Conservation (phyloP, 2,329 filamentous ascomycete species). For the Nigrospora osmanthi region DNA sequence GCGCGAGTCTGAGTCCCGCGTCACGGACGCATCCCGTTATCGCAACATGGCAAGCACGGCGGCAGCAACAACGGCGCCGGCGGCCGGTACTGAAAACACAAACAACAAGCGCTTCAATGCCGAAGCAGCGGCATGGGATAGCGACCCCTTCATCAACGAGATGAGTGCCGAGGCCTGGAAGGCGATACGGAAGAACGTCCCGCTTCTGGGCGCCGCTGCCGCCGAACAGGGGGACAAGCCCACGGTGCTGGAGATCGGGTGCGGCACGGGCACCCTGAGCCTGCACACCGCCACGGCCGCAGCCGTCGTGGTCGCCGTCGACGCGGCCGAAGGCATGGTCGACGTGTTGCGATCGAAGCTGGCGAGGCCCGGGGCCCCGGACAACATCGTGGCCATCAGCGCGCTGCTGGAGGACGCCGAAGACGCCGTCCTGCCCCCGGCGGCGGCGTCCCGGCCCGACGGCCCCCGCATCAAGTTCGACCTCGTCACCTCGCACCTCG, state of each 20-base stretch:
- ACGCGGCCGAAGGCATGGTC: slow-evolving; percentile 48
- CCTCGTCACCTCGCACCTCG: slow-evolving; percentile 39
- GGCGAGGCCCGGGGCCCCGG: slow-evolving; percentile 9
- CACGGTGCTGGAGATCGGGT: slow-evolving; percentile 48
- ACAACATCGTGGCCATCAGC: slow-evolving; percentile 37
- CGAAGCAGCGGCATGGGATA: slow-evolving; percentile 11
- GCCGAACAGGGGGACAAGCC: slow-evolving; percentile 6
- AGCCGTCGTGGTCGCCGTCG: slow-evolving; percentile 40
- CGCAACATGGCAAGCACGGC: no score
- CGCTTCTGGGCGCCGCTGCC: slow-evolving; percentile 17
- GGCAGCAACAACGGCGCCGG: not conserved
- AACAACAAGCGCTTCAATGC: slow-evolving; percentile 41
- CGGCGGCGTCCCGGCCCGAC: slow-evolving; percentile 13
- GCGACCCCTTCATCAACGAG: slow-evolving; percentile 39
- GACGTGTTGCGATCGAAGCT: slow-evolving; percentile 38
- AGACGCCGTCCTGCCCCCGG: slow-evolving; percentile 30
- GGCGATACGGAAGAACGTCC: slow-evolving; percentile 32
- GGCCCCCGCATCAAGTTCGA: slow-evolving; percentile 30
- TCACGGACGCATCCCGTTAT: no score
- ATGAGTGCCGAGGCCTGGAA: slow-evolving; percentile 33
- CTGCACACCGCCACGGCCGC: slow-evolving; percentile 39
- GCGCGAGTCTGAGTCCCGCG: no score
- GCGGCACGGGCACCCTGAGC: slow-evolving; percentile 47
- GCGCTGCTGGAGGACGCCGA: slow-evolving; percentile 31
- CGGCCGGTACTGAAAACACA: not conserved